phyloP scores from a whole-genome alignment of 371 early-diverging fungal genomes.

The Actinomortierella ambigua region DNA sequence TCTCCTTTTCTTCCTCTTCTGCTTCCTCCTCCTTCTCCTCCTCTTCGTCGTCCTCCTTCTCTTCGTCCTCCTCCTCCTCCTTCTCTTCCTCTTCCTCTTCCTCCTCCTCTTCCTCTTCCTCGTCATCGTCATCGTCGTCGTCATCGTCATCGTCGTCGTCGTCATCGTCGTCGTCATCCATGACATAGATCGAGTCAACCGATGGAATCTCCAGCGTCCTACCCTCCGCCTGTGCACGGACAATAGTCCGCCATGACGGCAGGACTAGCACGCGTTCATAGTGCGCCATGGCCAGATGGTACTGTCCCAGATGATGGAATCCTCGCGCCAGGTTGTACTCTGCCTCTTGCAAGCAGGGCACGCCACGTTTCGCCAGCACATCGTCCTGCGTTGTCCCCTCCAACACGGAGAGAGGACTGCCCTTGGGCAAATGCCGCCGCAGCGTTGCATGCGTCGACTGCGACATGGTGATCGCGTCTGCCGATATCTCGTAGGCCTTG shows the following conservation, averaged over 20 bases:
- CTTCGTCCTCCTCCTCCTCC: constrained; percentile 27
- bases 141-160: no score
- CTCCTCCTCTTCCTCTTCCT: not conserved
- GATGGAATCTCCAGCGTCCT: no score
- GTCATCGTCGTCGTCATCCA: no score
- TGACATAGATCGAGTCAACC: no score
- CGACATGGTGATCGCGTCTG: no score
- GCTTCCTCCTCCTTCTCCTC: constrained; percentile 44
- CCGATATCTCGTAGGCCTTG: no score
- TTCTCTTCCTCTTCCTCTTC: constrained; percentile 9
- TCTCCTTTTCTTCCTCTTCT: constrained; percentile 14
- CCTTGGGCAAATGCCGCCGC: no score
- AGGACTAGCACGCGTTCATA: constrained; percentile 76
- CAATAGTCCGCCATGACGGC: constrained; percentile 48
- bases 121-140: not conserved
- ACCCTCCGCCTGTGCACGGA: constrained; percentile 13
- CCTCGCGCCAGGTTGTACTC: constrained; percentile 87
- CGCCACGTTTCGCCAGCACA: not conserved
- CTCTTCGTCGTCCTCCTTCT: constrained; percentile 14
- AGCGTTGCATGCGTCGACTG: no score
- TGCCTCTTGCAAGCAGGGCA: constrained; percentile 64
- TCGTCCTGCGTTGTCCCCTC: not conserved
- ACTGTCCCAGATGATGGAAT: constrained; percentile 84
- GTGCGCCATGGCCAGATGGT: constrained; percentile 80
- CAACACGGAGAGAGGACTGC: not conserved